Base-by-base conservation (phyloP, 352 stramenopile species). In the Globisporangium middletonii region DNA sequence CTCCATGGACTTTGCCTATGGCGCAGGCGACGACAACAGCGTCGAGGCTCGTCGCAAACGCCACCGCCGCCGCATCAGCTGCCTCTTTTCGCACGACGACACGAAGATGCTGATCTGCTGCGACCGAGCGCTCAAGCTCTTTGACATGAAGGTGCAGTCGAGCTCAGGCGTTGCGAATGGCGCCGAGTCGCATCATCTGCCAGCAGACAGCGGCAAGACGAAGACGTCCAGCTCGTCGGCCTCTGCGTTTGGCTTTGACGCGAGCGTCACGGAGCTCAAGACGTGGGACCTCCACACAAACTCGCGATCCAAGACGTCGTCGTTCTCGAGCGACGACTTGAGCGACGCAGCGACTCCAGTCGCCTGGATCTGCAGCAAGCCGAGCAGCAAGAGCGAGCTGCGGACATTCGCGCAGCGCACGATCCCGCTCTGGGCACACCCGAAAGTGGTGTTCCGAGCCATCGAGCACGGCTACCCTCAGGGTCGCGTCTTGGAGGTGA, bases 351-450 rank as follows among this genome's bases (percentile, higher is more conserved):
- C 46, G 46, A 43, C 35, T 7, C 6, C 41, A 19, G 19, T 37
- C 38, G 16, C 19, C 33, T 8, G 26, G 28, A 50, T 64, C 45
- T 53, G 70, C 35, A 45, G 19, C 46, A 72, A 70, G 46, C 43
- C 38, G 9, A 75, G 61, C 51, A 38, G 53, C 12, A 87, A 79
- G 53, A 88, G 72, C 57, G 83, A 92, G 60, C 58, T 92, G 26
- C 77, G 79, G 26, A 88, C 83, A 11, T 90, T 79, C 63, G 66
- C 71, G 15, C 79, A 83, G 58, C 67, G 76, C 45, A 79, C 73
- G 13, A 52, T 92, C 18, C 80, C 83, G 16, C 52, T 92, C 3
- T 92, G 83, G 83, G 83, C 83, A 0, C 83, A 90, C 50, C 83
- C 83, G 18, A 92, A 90, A 55, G 72, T 88, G 43, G 75, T 63